These are phyloP conservation scores for Pulveroboletus ravenelii DNA, from an alignment of 768 basidiomycete species.

Conservation along the genomic window DNA sequence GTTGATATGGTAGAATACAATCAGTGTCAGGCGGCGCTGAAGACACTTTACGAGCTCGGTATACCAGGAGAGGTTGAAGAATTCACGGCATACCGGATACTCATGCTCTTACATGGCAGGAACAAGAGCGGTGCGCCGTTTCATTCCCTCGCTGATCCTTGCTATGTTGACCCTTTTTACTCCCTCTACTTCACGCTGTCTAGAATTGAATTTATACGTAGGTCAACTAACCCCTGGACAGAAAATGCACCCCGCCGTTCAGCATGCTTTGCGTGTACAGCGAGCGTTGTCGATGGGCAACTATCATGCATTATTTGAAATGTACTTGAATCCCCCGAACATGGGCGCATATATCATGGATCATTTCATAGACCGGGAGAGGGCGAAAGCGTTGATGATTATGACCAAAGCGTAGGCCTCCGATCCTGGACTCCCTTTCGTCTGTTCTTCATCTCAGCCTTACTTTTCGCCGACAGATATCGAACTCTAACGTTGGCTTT, in stretches of 20 bases:
- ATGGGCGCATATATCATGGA: constrained; percentile 99
- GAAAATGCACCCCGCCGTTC: constrained; percentile 74
- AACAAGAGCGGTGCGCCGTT: constrained; percentile 81
- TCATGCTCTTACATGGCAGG: constrained; percentile 90
- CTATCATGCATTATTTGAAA: constrained; percentile 86
- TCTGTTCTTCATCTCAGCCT: constrained; percentile 1
- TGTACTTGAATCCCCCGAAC: constrained; percentile 81
- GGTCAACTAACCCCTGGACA: constrained; percentile 94
- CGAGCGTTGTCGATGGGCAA: constrained; percentile 88
- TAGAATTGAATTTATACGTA: constrained; percentile 95
- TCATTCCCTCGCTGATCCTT: background rate
- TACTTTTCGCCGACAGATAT: constrained; percentile 54
- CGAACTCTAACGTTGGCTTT: constrained; percentile 70
- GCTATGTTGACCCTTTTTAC: background rate
- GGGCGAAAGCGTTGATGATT: constrained; percentile 78
- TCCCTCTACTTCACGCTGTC: background rate
- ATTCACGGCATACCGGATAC: constrained; percentile 95
- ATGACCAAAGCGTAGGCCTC: constrained; percentile 86
- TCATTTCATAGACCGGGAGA: constrained; percentile 91
- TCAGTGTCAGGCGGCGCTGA: constrained; percentile 90
- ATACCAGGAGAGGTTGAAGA: constrained; percentile 91
- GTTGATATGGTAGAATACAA: constrained; percentile 98
- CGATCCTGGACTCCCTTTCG: background rate
- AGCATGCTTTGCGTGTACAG: constrained; percentile 87
- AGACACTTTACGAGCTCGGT: constrained; percentile 87